Percentiles rank a stretch among this genome's conserved stretches.
These are phyloP conservation scores for Teratosphaeriaceae sp. DNA, from an alignment of 2,329 filamentous ascomycete genomes.

Conservation along the genomic window DNA sequence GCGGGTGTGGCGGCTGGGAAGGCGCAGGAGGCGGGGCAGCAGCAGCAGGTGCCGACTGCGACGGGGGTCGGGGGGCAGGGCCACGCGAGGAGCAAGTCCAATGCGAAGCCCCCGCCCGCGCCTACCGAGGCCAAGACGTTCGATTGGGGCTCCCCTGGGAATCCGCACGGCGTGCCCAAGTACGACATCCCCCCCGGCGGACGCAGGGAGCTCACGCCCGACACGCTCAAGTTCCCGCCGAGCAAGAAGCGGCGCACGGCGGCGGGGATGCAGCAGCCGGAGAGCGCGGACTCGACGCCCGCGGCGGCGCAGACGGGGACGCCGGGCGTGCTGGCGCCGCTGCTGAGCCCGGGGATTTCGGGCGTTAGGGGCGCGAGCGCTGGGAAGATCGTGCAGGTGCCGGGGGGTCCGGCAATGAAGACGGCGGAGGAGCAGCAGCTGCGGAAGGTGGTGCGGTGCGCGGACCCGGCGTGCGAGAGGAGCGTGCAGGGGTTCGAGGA, in stretches of 20 bases:
- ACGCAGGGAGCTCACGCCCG: slow-evolving; percentile 45
- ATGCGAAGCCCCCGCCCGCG: slow-evolving; percentile 23
- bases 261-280: slow-evolving; percentile 13
- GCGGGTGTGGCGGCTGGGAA: neutral
- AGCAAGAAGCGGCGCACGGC: slow-evolving; percentile 50
- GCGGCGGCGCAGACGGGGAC: slow-evolving; percentile 29
- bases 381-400: slow-evolving; percentile 41
- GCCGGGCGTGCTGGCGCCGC: slow-evolving; percentile 22
- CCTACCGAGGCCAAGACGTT: slow-evolving; percentile 29
- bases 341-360: slow-evolving; percentile 33
- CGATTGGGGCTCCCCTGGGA: slow-evolving; percentile 25
- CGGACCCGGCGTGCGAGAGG: slow-evolving; percentile 45
- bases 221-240: slow-evolving; percentile 52
- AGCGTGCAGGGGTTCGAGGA: slow-evolving; percentile 49
- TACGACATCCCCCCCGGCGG: slow-evolving; percentile 47
- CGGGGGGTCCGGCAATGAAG: slow-evolving; percentile 26
- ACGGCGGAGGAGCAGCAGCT: slow-evolving; percentile 31
- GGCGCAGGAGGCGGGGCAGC: slow-evolving; percentile 10
- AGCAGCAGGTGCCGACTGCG: slow-evolving; percentile 5
- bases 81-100: slow-evolving; percentile 20
- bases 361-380: slow-evolving; percentile 31
- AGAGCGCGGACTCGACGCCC: slow-evolving; percentile 36
- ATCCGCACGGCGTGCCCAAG: slow-evolving; percentile 52
- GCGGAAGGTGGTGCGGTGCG: slow-evolving; percentile 47
- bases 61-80: slow-evolving; percentile 14